These are phyloP conservation scores for Diaporthe citrichinensis DNA, from an alignment of 2,329 filamentous ascomycete genomes.

Conservation along the genomic window DNA sequence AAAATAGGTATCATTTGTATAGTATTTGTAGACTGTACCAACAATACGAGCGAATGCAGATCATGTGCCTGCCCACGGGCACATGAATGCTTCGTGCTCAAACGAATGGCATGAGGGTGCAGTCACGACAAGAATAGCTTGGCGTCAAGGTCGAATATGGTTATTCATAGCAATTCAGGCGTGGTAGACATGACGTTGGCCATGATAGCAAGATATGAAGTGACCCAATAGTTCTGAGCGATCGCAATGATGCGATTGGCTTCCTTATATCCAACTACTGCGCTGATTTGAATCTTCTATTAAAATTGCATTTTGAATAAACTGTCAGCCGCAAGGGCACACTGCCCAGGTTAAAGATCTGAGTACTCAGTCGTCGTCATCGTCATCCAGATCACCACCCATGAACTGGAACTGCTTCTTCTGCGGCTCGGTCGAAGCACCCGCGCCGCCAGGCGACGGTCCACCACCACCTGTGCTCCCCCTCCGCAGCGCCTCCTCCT, in stretches of 20 bases:
- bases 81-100: background rate
- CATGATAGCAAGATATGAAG: background rate
- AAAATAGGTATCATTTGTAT: constrained; percentile 29
- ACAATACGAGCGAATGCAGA: constrained; percentile 21
- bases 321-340: background rate
- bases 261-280: background rate
- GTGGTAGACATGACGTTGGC: background rate
- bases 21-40: constrained; percentile 43
- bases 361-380: constrained; percentile 56
- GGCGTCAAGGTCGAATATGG: constrained; percentile 30
- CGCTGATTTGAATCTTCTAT: background rate
- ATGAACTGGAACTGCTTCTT: constrained; percentile 70
- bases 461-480: constrained; percentile 45
- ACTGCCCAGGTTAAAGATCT: background rate
- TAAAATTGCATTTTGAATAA: background rate
- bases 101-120: constrained; percentile 4
- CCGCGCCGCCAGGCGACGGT: constrained; percentile 14
- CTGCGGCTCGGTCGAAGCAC: constrained; percentile 44
- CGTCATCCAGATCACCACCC: constrained; percentile 62
- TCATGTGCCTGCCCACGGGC: background rate
- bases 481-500: constrained; percentile 55
- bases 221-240: background rate
- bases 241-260: background rate
- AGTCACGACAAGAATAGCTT: constrained; percentile 4
- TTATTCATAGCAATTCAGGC: constrained; percentile 16